Base-by-base conservation (phyloP, 2,329 filamentous ascomycete genomes). In the Hymenoscyphus fraxineus region DNA sequence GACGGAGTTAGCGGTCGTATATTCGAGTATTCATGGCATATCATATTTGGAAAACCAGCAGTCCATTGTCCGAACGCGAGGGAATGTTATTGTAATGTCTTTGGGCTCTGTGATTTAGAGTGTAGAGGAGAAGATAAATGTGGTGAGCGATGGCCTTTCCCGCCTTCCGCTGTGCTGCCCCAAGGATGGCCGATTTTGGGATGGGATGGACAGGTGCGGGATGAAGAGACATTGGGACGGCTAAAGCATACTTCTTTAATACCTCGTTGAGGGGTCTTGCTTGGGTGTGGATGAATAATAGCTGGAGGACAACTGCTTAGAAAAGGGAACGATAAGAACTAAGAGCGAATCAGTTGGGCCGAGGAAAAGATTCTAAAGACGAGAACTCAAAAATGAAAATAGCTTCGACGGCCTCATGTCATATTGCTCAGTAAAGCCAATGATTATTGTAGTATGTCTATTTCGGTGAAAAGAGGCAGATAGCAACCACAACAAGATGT, bases 1-100 rank as follows among this genome's bases (percentile, higher is more conserved):
- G 84, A 87, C 69, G 78, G 79, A n/a, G 73, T 81, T 32, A 85
- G 82, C 31, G 86, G 86, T 2, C 77, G 86, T 32, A 80, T 88
- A 6, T 80, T 88, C 70, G 86, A 89, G 71, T 88, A 86, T 68
- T 76, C 85, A 44, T 89, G 86, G 86, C 86, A 89, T 73, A 79
- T 87, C 64, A 85, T 86, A 27, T 86, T 86, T 69, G 83, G 82
- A 65, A 82, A 83, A 69, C 75, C 80, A 27, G 74, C 81, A 1
- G 80, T 88, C 1, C 81, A 88, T 69, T 91, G 88, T 68, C 88
- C 88, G 0, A 77, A 78, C 19, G 85, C 85, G 0, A 76, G 79
- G 57, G 82, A 84, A 9, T 90, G 88, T 73, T 90, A 90, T 73
- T 90, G 88, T 76, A 84, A 87, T 54, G 80, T 85, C 16, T 91